Base-by-base conservation (phyloP, 2,329 filamentous ascomycete species). In the Tolypocladium inflatum region DNA sequence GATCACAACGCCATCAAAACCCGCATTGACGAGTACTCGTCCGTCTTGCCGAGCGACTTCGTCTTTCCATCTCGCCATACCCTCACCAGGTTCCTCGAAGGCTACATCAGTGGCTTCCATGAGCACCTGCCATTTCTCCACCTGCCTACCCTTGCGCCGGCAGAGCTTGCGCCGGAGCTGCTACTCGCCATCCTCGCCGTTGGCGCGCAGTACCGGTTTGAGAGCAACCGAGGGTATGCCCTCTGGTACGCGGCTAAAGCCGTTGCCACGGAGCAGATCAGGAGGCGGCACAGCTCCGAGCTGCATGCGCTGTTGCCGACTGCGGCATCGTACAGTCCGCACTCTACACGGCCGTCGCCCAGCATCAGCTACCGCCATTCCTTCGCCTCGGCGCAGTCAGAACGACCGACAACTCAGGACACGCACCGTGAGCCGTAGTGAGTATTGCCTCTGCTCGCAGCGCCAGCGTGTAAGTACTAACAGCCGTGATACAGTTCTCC, bases 1-100 rank as follows among this genome's bases (percentile, higher is more conserved):
- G 82, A 84, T 62, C 79, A 84, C 64, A 76, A 74, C 5, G 71
- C 77, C 13, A 83, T 86, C 57, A 80, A 81, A 65, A 81, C 76
- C 57, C 78, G 81, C n/a, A 70, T 87, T 0, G 78, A 83, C 23
- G 82, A 86, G 60, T 87, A 87, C 61, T 81, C 82, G 0, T 75
- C 78, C 1, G 80, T 86, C 5, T 69, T 87, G 26, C 82, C 85
- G 0, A 75, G 72, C 56, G 83, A 84, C 63, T 90, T 90, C 62
- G 78, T 83, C 3, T 81, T 90, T 55, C 87, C 87, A 1, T 89
- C 86, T 5, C 80, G 87, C 3, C 80, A 89, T 63, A 88, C 87
- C 0, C 68, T 90, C 35, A 85, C 84, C 3, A 75, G 87, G 39
- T 90, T 89, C 61, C 71, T 90, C 38, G 85, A 88, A 59, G 86